A percentile compares a stretch with the other conserved stretches of the same genome.
phyloP scores from a whole-genome alignment of 2,329 filamentous ascomycete species.

The Acrodontium crateriforme region DNA sequence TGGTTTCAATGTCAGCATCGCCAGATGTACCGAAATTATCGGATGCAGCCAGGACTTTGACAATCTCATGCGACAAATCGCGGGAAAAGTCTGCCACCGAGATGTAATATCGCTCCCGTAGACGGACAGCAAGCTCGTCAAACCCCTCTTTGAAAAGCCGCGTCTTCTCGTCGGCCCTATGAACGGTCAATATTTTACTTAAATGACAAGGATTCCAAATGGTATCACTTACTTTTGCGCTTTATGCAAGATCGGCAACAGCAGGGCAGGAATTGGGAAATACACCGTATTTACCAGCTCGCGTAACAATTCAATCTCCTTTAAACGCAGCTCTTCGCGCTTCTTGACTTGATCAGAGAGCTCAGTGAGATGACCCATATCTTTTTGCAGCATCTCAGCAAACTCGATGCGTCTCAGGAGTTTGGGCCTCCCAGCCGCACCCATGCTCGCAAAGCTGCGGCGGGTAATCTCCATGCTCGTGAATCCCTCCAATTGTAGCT shows the following conservation, averaged over 20 bases:
- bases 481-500: constrained; percentile 90
- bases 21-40: constrained; percentile 13
- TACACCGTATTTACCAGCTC: constrained; percentile 80
- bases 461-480: constrained; percentile 95
- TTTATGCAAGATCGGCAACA: constrained; percentile 66
- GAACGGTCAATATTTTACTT: constrained; percentile 24
- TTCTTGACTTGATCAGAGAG: constrained; percentile 59
- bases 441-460: constrained; percentile 92
- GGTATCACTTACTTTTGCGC: constrained; percentile 58
- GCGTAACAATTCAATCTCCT: constrained; percentile 60
- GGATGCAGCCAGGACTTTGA: constrained; percentile 32
- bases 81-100: constrained; percentile 47
- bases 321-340: constrained; percentile 64
- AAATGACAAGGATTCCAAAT: background rate
- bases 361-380: constrained; percentile 61
- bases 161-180: constrained; percentile 46
- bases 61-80: constrained; percentile 44
- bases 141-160: constrained; percentile 42
- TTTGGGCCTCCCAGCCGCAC: constrained; percentile 63
- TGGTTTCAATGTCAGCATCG: constrained; percentile 23
- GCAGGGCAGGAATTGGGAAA: constrained; percentile 68
- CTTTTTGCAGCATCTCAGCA: constrained; percentile 57
- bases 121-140: constrained; percentile 36
- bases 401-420: constrained; percentile 79
- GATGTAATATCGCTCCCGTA: constrained; percentile 44